These are phyloP conservation scores for Tylopilus vinaceipallidus DNA, from an alignment of 768 basidiomycete genomes.

Conservation along the genomic window DNA sequence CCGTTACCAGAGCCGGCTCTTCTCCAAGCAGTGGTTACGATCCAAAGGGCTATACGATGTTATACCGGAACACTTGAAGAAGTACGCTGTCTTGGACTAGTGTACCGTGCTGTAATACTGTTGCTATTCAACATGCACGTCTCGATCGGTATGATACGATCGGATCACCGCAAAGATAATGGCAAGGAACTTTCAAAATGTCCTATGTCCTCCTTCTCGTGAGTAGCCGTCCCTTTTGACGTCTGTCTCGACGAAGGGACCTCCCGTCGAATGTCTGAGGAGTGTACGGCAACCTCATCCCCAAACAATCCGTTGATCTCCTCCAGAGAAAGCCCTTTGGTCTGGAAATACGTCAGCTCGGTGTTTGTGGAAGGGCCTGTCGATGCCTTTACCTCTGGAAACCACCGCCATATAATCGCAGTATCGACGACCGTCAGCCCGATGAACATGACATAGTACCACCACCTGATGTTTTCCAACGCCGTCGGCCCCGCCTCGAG, in stretches of 20 bases:
- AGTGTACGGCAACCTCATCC: background rate
- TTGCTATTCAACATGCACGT: background rate
- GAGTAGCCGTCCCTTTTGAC: background rate
- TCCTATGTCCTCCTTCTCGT: background rate
- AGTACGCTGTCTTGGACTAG: slow-evolving; percentile 85
- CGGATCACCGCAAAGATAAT: background rate
- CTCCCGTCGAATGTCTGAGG: background rate
- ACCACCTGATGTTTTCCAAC: background rate
- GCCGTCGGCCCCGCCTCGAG: background rate
- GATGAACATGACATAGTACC: background rate
- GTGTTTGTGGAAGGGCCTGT: background rate
- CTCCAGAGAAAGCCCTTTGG: background rate
- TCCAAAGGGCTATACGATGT: slow-evolving; percentile 72
- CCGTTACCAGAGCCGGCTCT: slow-evolving; percentile 93
- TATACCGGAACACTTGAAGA: slow-evolving; percentile 81
- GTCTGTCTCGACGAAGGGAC: background rate
- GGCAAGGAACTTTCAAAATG: background rate
- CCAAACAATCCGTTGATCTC: slow-evolving; percentile 2
- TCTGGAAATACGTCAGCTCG: background rate
- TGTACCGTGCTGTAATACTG: background rate
- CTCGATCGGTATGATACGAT: background rate
- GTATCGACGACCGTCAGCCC: background rate
- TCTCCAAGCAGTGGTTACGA: slow-evolving; percentile 90
- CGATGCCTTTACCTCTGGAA: background rate
- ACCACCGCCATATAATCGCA: background rate